phyloP scores from a whole-genome alignment of 139 green algal species.

The Monoraphidium neglectum region DNA sequence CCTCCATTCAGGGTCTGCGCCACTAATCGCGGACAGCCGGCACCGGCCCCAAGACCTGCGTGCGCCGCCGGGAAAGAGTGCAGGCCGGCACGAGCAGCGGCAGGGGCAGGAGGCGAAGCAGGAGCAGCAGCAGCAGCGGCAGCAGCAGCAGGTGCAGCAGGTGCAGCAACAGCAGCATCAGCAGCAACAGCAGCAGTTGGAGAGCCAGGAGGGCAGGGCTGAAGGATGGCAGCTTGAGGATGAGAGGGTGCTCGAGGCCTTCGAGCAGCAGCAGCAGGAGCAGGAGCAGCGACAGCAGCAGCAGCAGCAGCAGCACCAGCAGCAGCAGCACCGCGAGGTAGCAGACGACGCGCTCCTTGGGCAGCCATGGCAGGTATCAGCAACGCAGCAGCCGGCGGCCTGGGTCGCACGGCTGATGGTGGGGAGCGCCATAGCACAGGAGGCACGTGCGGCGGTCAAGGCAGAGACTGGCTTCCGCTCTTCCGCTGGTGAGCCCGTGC shows the following conservation, averaged over 20 bases:
- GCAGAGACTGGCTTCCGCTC: slow-evolving; percentile 59
- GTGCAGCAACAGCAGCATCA: slow-evolving; percentile 17
- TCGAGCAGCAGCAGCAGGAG: neutral
- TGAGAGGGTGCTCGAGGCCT: too few species aligned
- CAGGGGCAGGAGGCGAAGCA: neutral
- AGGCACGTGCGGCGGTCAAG: slow-evolving; percentile 51
- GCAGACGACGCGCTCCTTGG: neutral
- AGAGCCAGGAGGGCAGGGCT: neutral
- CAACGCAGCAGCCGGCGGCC: neutral
- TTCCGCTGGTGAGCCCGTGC: too few species aligned
- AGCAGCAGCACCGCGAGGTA: neutral
- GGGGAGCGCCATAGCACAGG: slow-evolving; percentile 60
- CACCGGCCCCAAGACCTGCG: slow-evolving; percentile 73
- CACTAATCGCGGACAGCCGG: slow-evolving; percentile 53
- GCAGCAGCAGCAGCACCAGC: neutral
- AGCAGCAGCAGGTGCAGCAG: slow-evolving; percentile 14
- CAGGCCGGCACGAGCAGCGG: neutral
- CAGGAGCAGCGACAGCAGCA: neutral
- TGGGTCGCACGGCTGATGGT: slow-evolving; percentile 54
- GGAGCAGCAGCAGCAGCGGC: neutral
- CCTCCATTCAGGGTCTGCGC: slow-evolving; percentile 38
- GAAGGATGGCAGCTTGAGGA: too few species aligned
- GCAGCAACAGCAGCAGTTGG: neutral
- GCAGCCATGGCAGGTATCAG: too few species aligned
- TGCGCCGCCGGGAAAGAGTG: slow-evolving; percentile 4